phyloP scores from a whole-genome alignment of 208 protist species.

The Balamuthia mandrillaris region DNA sequence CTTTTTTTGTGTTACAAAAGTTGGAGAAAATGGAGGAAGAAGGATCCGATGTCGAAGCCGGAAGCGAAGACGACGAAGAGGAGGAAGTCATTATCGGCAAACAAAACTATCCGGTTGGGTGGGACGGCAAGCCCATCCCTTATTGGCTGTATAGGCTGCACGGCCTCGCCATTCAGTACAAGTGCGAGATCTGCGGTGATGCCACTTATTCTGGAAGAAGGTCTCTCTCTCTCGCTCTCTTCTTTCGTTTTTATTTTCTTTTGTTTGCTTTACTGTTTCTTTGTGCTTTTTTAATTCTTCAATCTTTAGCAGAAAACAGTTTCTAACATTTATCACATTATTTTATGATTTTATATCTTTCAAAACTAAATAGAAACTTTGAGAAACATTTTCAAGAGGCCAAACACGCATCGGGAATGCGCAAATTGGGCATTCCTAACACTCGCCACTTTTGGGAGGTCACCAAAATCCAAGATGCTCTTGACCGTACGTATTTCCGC shows the following conservation, averaged over 20 bases:
- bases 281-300: too few species aligned
- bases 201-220: constrained; percentile 78
- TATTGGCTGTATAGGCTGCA: constrained; percentile 89
- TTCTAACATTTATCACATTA: too few species aligned
- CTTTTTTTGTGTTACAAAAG: too few species aligned
- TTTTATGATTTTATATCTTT: too few species aligned
- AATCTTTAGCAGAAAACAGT: too few species aligned
- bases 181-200: constrained; percentile 87
- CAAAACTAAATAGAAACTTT: too few species aligned
- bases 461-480: constrained; percentile 82
- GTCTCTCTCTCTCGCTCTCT: too few species aligned
- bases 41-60: constrained; percentile 49
- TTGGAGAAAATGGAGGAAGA: constrained; percentile 63
- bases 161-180: constrained; percentile 82
- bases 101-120: constrained; percentile 80
- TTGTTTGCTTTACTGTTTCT: too few species aligned
- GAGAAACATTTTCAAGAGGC: constrained; percentile 85
- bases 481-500: constrained; percentile 51
- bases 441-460: constrained; percentile 83
- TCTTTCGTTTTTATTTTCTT: too few species aligned
- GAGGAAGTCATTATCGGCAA: constrained; percentile 62
- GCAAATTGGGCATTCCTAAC: constrained; percentile 82
- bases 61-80: constrained; percentile 51
- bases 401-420: constrained; percentile 81
- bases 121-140: constrained; percentile 87